These are phyloP conservation scores for Nemania serpens DNA, from an alignment of 2,329 filamentous ascomycete species.

Conservation along the genomic window DNA sequence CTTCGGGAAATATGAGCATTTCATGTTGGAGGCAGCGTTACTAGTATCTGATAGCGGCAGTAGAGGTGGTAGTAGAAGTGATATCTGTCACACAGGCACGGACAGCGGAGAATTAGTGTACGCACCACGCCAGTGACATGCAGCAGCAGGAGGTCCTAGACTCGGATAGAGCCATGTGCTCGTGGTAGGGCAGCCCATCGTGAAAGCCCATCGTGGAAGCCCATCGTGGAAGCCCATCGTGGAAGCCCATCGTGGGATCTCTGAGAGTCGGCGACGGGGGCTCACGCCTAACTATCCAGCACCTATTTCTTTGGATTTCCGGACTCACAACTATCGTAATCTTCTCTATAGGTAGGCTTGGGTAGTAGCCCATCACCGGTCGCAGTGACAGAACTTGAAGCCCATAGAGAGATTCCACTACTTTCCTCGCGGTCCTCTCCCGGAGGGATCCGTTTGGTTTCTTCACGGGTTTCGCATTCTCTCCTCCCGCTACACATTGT, in stretches of 20 bases:
- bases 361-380: too few species aligned
- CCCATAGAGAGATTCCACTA: too few species aligned
- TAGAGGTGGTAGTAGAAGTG: neutral
- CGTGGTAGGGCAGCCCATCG: conserved; percentile 35
- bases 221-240: neutral
- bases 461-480: neutral
- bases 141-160: conserved; percentile 7
- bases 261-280: neutral
- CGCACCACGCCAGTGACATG: conserved; percentile 35
- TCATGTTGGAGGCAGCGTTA: conserved; percentile 38
- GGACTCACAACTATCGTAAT: too few species aligned
- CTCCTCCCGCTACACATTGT: neutral
- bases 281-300: neutral
- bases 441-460: neutral
- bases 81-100: conserved; percentile 39
- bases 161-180: conserved; percentile 40
- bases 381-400: too few species aligned
- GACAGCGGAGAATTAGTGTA: conserved; percentile 38
- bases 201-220: neutral
- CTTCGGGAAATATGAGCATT: conserved; percentile 44
- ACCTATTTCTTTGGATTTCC: neutral
- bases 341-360: too few species aligned
- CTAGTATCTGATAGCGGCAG: conserved; percentile 14
- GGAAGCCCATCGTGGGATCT: neutral
- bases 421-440: neutral